phyloP scores from a whole-genome alignment of 1,139 yeast genomes.

The Pneumocystis oryctolagi region DNA sequence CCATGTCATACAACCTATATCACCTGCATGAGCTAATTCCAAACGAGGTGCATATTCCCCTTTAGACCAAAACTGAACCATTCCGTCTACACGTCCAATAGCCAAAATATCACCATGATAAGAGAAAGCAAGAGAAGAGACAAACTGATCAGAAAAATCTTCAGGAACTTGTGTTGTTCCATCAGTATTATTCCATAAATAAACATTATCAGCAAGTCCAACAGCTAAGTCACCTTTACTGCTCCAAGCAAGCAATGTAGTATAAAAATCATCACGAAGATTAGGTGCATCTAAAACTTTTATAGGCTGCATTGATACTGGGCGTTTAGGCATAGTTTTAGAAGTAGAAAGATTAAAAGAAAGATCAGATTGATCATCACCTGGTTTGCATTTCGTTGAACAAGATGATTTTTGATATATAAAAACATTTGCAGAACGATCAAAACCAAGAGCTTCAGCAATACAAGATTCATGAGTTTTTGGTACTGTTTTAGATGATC shows the following conservation, averaged over 20 bases:
- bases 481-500: neutral
- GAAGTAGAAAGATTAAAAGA: neutral
- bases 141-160: constrained; percentile 13
- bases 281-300: constrained; percentile 60
- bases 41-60: constrained; percentile 4
- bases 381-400: neutral
- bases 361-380: neutral
- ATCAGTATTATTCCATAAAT: constrained; percentile 44
- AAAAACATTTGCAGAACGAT: neutral
- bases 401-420: neutral
- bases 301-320: constrained; percentile 8
- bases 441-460: neutral
- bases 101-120: constrained; percentile 32
- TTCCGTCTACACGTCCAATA: constrained; percentile 46
- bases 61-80: constrained; percentile 28
- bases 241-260: constrained; percentile 61
- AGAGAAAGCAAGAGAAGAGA: constrained; percentile 46
- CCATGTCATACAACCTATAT: constrained; percentile 6
- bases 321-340: neutral
- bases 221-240: constrained; percentile 44
- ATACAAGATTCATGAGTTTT: neutral
- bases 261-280: constrained; percentile 64
- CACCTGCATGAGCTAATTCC: constrained; percentile 6
- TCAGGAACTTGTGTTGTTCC: constrained; percentile 20
- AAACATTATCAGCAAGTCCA: constrained; percentile 48